These are phyloP conservation scores for Letharia columbiana DNA, from an alignment of 495 filamentous ascomycete species.

Conservation along the genomic window DNA sequence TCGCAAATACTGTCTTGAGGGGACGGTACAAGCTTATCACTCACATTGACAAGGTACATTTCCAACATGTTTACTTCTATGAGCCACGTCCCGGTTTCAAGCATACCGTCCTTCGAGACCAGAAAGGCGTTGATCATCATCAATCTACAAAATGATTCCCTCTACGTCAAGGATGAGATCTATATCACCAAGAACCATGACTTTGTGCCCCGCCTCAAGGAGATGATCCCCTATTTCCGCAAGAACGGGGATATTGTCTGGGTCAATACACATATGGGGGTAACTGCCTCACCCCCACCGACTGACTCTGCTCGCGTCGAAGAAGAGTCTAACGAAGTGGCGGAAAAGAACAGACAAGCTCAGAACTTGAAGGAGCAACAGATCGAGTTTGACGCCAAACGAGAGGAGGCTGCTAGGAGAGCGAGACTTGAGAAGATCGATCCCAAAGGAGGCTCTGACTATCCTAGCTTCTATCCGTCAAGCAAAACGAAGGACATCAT, in stretches of 20 bases:
- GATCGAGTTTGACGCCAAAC: conserved; percentile 21
- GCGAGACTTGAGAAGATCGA: conserved; percentile 9
- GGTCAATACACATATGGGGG: conserved; percentile 61
- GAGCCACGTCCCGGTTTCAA: conserved; percentile 14
- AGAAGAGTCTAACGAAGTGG: conserved; percentile 17
- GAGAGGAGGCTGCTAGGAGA: conserved; percentile 6
- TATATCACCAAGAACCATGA: conserved; percentile 54
- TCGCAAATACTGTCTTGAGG: background rate
- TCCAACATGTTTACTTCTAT: conserved; percentile 22
- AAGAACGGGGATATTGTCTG: conserved; percentile 75
- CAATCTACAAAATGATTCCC: conserved; percentile 89
- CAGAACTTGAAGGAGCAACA: conserved; percentile 20
- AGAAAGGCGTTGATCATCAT: conserved; percentile 77
- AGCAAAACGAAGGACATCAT: conserved; percentile 23
- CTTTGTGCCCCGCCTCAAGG: conserved; percentile 57
- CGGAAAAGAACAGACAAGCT: conserved; percentile 19
- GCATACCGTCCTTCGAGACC: conserved; percentile 51
- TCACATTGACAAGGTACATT: background rate
- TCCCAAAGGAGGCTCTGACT: conserved; percentile 14
- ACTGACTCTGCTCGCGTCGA: conserved; percentile 19
- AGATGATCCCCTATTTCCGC: conserved; percentile 66
- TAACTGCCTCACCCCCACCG: conserved; percentile 9
- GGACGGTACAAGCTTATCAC: background rate
- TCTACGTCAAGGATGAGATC: conserved; percentile 59
- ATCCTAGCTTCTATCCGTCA: conserved; percentile 23